Conservation (phyloP, 2,329 filamentous ascomycete genomes). For the Epichloe sibirici region DNA sequence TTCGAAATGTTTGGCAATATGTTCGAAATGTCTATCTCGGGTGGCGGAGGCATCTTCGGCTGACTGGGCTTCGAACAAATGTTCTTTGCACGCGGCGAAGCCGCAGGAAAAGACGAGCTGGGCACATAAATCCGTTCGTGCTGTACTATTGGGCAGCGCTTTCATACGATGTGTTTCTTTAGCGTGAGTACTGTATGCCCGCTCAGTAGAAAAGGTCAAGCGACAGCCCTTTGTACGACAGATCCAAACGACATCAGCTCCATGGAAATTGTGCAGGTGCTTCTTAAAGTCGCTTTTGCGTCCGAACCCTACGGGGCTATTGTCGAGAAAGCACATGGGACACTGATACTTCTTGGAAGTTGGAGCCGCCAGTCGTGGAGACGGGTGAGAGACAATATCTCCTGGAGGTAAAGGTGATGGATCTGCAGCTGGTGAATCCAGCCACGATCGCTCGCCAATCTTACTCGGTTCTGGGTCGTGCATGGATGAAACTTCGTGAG, state of each 20-base stretch:
- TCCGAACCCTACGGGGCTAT: slow-evolving; percentile 32
- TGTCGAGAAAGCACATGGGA: slow-evolving; percentile 33
- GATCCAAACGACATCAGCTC: slow-evolving; percentile 29
- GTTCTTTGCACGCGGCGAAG: slow-evolving; percentile 29
- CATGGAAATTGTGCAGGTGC: slow-evolving; percentile 35
- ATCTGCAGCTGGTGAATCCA: slow-evolving; percentile 26
- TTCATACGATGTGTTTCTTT: slow-evolving; percentile 31
- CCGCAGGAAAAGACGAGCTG: slow-evolving; percentile 34
- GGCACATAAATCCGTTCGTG: slow-evolving; percentile 28
- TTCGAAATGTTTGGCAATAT: slow-evolving; percentile 34
- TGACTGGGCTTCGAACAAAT: slow-evolving; percentile 27
- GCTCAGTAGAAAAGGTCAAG: slow-evolving; percentile 32
- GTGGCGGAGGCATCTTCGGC: slow-evolving; percentile 23
- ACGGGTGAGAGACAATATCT: slow-evolving; percentile 24
- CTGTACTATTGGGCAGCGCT: slow-evolving; percentile 27
- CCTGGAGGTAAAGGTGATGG: slow-evolving; percentile 21
- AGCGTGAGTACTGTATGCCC: slow-evolving; percentile 31
- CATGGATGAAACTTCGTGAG: slow-evolving; percentile 21
- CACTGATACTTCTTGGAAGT: slow-evolving; percentile 32
- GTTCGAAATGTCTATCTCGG: slow-evolving; percentile 33
- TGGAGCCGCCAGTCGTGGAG: slow-evolving; percentile 23
- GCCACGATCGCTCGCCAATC: slow-evolving; percentile 25
- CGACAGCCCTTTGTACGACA: slow-evolving; percentile 30
- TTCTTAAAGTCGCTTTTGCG: slow-evolving; percentile 37
- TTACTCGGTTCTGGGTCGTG: slow-evolving; percentile 23